Evolutionary conservation across 768 basidiomycete species (phyloP), one percentile per base, ranked within the genome.

Genomic region (Suillus subalutaceus): DNA sequence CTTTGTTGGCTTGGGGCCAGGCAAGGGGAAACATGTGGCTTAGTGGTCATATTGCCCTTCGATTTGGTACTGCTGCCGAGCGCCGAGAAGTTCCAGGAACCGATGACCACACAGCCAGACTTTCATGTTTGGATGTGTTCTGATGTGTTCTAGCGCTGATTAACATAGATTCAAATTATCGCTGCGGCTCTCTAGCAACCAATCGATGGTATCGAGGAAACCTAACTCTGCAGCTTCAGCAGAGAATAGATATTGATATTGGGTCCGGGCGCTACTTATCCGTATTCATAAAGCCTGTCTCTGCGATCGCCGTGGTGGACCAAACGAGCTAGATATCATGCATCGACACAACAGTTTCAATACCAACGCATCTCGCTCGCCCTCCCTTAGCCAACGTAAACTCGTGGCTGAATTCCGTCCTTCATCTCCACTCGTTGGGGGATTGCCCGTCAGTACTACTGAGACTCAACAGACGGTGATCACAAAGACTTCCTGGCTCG

Each of bases 401-500:
- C 40, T 60, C 26, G 26, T 6, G 57, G 37, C 57, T 23, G 59
- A 60, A 10, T 43, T 20, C 16, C 59, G 26, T 43, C 10, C 59
- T 43, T 43, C 59, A 4, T 58, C 57, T 40, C 38, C 57, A 23
- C 56, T 38, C 56, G n/a, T 58, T 40, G 77, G 76, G 76, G 76
- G 40, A 41, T 41, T 13, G 40, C 40, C 40, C 40, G 13, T 41
- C 40, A 15, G 40, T 6, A 26, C 48, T 52, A 50, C 62, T 57
- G 63, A 65, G 32, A 26, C 10, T 5, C 52, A 70, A 15, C 71
- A 60, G 2, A 30, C 40, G 18, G 35, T 35, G 2, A 43, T 60
- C 20, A 60, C 59, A 13, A 60, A 60, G 59, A 30, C 26, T 30
- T 60, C 59, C 26, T 77, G 76, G 76, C 71, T 77, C 57, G 65